Evolutionary conservation across 2,329 filamentous ascomycete genomes (phyloP).

Genomic region (Hymenoscyphus scutula): DNA sequence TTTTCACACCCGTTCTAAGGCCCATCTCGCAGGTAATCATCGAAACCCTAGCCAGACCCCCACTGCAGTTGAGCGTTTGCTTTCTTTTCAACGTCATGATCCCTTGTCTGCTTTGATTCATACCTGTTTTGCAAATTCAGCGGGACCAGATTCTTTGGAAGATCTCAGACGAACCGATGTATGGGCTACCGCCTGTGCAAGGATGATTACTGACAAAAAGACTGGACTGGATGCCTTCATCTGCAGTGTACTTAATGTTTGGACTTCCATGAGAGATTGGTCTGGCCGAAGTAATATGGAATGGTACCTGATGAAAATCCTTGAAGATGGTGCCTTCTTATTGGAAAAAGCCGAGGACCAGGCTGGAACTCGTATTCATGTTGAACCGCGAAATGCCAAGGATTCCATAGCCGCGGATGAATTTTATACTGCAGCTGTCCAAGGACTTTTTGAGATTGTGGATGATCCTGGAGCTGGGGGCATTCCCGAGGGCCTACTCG

Average conservation of each 20-base stretch:
- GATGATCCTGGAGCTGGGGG: conserved; percentile 81
- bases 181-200: conserved; percentile 86
- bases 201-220: conserved; percentile 74
- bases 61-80: conserved; percentile 74
- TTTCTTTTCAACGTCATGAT: conserved; percentile 87
- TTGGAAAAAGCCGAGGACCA: conserved; percentile 82
- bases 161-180: conserved; percentile 76
- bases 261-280: conserved; percentile 85
- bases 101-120: conserved; percentile 81
- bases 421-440: conserved; percentile 81
- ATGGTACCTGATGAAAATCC: conserved; percentile 89
- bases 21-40: conserved; percentile 46
- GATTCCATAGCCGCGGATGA: conserved; percentile 81
- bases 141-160: conserved; percentile 77
- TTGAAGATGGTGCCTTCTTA: conserved; percentile 89
- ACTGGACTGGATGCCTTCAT: conserved; percentile 77
- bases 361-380: conserved; percentile 66
- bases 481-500: conserved; percentile 80
- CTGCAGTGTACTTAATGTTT: conserved; percentile 80
- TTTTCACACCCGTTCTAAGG: conserved; percentile 53
- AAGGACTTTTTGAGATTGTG: conserved; percentile 79
- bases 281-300: conserved; percentile 86
- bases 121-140: conserved; percentile 84
- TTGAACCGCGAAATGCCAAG: conserved; percentile 71
- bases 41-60: conserved; percentile 47